Conservation (phyloP, 495 filamentous ascomycete genomes). For the Oleoguttula mirabilis region DNA sequence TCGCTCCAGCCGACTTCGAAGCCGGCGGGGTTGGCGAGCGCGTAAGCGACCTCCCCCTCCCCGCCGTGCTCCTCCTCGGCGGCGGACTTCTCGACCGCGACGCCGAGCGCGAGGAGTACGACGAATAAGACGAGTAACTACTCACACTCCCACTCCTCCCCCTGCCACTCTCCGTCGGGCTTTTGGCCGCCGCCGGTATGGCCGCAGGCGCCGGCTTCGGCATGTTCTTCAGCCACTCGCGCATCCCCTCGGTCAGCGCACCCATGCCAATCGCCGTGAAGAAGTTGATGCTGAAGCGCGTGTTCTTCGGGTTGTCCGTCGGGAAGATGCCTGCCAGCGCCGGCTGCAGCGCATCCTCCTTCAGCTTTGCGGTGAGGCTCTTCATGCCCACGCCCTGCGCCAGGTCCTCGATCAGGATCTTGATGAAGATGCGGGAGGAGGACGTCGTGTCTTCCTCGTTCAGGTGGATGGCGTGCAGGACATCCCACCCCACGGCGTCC, state of each 20-base stretch:
- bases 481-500: slow-evolving; percentile 87
- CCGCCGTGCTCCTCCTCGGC: slow-evolving; percentile 32
- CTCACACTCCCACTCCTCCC: slow-evolving; percentile 39
- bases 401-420: slow-evolving; percentile 91
- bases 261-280: slow-evolving; percentile 97
- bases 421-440: slow-evolving; percentile 91
- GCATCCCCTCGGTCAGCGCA: slow-evolving; percentile 86
- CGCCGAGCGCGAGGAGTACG: slow-evolving; percentile 21
- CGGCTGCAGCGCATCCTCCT: slow-evolving; percentile 63
- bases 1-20: background rate
- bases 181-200: slow-evolving; percentile 39
- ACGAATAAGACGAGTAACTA: slow-evolving; percentile 30
- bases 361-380: slow-evolving; percentile 61
- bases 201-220: slow-evolving; percentile 65
- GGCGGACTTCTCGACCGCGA: slow-evolving; percentile 14
- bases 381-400: slow-evolving; percentile 73
- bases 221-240: slow-evolving; percentile 73
- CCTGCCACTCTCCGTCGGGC: slow-evolving; percentile 5
- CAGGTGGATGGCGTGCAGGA: slow-evolving; percentile 67
- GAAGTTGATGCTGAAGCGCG: slow-evolving; percentile 96
- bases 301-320: slow-evolving; percentile 72
- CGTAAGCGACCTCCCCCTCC: slow-evolving; percentile 37
- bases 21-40: slow-evolving; percentile 1
- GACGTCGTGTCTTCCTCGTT: slow-evolving; percentile 97
- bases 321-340: slow-evolving; percentile 85